phyloP scores from a whole-genome alignment of 331 rosid species.

The Malus hybrid region DNA sequence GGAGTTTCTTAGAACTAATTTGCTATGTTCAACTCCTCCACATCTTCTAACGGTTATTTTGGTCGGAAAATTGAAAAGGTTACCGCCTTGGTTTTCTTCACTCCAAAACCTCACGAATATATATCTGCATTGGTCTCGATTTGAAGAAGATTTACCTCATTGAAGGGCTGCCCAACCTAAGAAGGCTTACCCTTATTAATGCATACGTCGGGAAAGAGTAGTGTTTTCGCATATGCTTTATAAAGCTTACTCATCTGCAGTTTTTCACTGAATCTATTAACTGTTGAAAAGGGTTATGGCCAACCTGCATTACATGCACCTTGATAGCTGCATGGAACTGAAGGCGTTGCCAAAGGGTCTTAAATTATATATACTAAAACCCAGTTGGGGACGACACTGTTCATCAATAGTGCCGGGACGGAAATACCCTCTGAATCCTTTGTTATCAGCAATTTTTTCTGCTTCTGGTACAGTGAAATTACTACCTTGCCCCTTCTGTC shows the following conservation, averaged over 20 bases:
- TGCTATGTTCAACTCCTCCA: background rate
- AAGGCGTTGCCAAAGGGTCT: background rate
- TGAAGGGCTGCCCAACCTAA: background rate
- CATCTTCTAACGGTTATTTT: background rate
- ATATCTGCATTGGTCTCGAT: background rate
- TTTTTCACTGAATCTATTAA: background rate
- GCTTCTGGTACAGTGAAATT: too few species aligned
- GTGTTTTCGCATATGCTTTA: background rate
- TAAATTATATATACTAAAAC: too few species aligned
- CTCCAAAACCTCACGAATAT: background rate
- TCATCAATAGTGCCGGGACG: too few species aligned
- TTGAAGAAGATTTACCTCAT: background rate
- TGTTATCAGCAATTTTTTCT: too few species aligned
- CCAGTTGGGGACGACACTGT: too few species aligned
- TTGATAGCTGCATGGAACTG: background rate
- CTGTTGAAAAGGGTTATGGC: background rate
- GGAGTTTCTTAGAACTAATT: background rate
- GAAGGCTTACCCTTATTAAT: background rate
- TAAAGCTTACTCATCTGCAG: background rate
- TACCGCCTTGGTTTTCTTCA: background rate
- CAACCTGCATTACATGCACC: background rate
- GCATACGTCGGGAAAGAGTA: background rate
- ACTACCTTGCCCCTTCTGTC: too few species aligned
- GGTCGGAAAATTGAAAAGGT: background rate
- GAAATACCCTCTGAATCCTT: too few species aligned